Percentiles rank a stretch among this genome's conserved stretches.
phyloP scores from a whole-genome alignment of 2,329 filamentous ascomycete genomes.

The Sporothrix protearum region DNA sequence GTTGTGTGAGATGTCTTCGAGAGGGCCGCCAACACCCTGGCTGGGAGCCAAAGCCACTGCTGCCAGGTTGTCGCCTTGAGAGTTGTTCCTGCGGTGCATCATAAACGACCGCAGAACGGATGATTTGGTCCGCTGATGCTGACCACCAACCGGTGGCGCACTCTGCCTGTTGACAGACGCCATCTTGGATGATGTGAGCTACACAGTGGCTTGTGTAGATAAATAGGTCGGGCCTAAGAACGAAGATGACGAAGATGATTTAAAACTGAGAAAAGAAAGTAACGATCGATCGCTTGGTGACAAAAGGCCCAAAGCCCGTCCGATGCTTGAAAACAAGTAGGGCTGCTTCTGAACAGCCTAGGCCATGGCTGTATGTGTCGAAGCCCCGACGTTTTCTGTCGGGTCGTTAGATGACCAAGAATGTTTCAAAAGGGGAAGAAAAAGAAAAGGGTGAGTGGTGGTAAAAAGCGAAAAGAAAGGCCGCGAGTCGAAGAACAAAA shows the following conservation, averaged over 20 bases:
- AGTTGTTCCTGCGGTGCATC: slow-evolving; percentile 47
- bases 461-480: background rate
- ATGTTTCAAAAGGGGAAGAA: background rate
- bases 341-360: background rate
- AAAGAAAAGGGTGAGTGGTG: background rate
- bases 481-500: background rate
- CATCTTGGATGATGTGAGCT: slow-evolving; percentile 23
- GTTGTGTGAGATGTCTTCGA: slow-evolving; percentile 58
- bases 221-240: background rate
- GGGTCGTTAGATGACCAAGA: background rate
- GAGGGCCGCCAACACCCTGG: slow-evolving; percentile 24
- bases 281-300: background rate
- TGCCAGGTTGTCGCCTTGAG: slow-evolving; percentile 40
- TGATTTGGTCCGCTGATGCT: slow-evolving; percentile 46
- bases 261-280: background rate
- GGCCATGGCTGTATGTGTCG: background rate
- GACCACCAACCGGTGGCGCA: slow-evolving; percentile 2
- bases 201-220: background rate
- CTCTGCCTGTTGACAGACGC: slow-evolving; percentile 15
- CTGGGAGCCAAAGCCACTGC: slow-evolving; percentile 28
- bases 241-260: background rate
- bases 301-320: background rate
- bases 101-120: slow-evolving; percentile 51
- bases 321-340: background rate
- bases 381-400: background rate